Conservation (phyloP, 352 stramenopile genomes). For the Vaucheria bursata region DNA sequence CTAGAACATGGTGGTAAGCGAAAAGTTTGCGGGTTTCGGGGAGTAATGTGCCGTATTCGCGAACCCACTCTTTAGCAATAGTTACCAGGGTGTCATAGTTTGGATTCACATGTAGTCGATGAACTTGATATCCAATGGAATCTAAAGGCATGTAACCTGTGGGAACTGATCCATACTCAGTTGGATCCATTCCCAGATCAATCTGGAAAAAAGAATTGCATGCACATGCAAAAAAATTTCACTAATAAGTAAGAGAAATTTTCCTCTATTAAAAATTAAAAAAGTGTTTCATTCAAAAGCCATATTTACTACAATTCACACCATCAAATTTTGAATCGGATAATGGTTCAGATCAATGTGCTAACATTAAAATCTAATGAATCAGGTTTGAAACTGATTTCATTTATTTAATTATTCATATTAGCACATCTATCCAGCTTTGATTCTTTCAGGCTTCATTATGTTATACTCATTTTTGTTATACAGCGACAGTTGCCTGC, state of each 20-base stretch:
- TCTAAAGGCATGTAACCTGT: not conserved
- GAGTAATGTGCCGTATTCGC: constrained; percentile 12
- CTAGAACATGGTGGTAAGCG: constrained; percentile 32
- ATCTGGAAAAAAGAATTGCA: not conserved
- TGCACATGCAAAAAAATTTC: not conserved
- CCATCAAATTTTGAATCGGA: too few species aligned
- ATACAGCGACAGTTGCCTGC: too few species aligned
- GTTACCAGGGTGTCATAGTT: constrained; percentile 19
- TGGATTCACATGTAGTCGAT: constrained; percentile 21
- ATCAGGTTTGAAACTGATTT: too few species aligned
- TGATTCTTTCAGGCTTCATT: too few species aligned
- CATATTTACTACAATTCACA: too few species aligned
- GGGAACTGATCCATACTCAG: not conserved
- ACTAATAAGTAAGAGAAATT: not conserved
- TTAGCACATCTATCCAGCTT: too few species aligned
- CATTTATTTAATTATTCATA: too few species aligned
- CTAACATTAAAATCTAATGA: too few species aligned
- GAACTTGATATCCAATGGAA: not conserved
- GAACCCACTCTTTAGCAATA: constrained; percentile 39
- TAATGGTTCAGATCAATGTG: too few species aligned
- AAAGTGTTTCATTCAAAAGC: too few species aligned
- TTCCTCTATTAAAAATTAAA: too few species aligned
- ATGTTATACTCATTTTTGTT: too few species aligned
- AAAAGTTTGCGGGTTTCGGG: constrained; percentile 11
- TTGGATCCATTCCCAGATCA: not conserved